phyloP scores from a whole-genome alignment of 768 basidiomycete species.

The Trametes punicea region DNA sequence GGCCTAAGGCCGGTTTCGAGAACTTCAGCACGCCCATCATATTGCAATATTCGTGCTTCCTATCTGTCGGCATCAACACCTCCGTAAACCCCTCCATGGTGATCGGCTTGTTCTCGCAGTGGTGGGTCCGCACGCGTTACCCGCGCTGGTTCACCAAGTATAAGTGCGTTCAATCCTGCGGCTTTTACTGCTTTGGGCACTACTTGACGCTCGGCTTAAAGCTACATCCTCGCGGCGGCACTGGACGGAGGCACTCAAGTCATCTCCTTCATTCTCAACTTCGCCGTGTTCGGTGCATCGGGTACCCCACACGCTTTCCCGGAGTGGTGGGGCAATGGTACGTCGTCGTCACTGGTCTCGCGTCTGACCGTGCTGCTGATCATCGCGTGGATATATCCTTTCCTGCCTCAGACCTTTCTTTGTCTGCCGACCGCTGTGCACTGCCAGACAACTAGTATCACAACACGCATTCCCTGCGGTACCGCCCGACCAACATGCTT shows the following conservation, averaged over 20 bases:
- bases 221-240: slow-evolving; percentile 40
- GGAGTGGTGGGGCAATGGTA: slow-evolving; percentile 28
- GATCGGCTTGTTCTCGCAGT: slow-evolving; percentile 47
- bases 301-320: slow-evolving; percentile 29
- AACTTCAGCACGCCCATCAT: slow-evolving; percentile 49
- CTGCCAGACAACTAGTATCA: slow-evolving; percentile 16
- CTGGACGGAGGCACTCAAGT: slow-evolving; percentile 39
- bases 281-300: slow-evolving; percentile 30
- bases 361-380: not conserved
- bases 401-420: slow-evolving; percentile 18
- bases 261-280: slow-evolving; percentile 35
- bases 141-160: slow-evolving; percentile 40
- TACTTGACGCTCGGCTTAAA: slow-evolving; percentile 6
- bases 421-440: slow-evolving; percentile 28
- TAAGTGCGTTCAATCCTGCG: slow-evolving; percentile 23
- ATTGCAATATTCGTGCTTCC: slow-evolving; percentile 37
- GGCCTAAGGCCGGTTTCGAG: slow-evolving; percentile 45
- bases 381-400: not conserved
- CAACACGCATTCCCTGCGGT: not conserved
- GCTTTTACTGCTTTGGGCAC: not conserved
- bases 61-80: slow-evolving; percentile 57
- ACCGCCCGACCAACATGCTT: slow-evolving; percentile 1
- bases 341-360: not conserved
- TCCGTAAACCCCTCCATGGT: slow-evolving; percentile 44
- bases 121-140: slow-evolving; percentile 38